Evolutionary conservation across 371 early-diverging fungal genomes (phyloP), one percentile per base, ranked within the genome.

Genomic region (Circinella minor): DNA sequence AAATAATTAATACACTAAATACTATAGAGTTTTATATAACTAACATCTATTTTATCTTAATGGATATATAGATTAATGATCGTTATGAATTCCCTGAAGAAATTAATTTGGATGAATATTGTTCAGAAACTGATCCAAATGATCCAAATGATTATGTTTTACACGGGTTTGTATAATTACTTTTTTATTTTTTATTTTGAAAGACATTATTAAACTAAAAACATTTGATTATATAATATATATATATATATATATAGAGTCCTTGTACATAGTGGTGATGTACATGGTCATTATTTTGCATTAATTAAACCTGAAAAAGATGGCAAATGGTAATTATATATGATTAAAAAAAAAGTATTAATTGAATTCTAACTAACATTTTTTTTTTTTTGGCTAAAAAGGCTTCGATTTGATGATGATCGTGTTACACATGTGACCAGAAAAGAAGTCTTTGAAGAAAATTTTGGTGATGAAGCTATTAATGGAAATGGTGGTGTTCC

Each of bases 251-350:
- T 36, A 9, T 76, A 61, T 71, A 90, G 95, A 55, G 99, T 99
- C 0, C 87, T 99, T 65, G 99, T 99, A 9, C 99, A 99, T 79
- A 92, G 91, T 69, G 99, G 99, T 63, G 97, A 96, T 75, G 75
- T 95, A 20, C 89, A 94, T 78, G 99, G 99, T 1, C 99, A 99
- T 85, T 99, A 99, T 79, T 97, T 94, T 86, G 97, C 96, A 13
- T 81, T 96, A 69, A 73, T 98, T 72, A 92, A 92, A 64, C 96
- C 98, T 13, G 88, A 89, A 71, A 83, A 86, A 55, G 88, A 94
- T 59, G 90, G 93, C 47, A 89, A 90, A 76, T 95, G 98, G 97
- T 83, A 76, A 64, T 54, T 47, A 18, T 34, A 9, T 6, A 48
- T 11, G n/a, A n/a, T n/a, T n/a, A n/a, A n/a, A n/a, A n/a, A n/a